Evolutionary conservation across 176 grass and related monocot species (phyloP), one percentile per base, ranked within the genome.

Genomic region (Dendrocalamus sinicus): DNA sequence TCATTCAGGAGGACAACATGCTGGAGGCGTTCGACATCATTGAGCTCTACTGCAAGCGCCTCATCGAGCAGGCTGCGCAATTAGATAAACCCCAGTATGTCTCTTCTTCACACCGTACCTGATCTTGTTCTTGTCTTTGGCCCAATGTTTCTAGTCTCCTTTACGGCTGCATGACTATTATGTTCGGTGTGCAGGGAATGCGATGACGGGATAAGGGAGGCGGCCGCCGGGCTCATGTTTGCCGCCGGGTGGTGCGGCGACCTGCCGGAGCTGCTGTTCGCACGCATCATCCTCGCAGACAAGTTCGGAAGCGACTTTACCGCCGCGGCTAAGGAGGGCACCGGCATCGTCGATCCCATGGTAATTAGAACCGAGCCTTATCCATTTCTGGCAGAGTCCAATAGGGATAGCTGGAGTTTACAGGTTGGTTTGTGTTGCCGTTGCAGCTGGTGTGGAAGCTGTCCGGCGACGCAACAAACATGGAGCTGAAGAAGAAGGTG

Each of bases 381-480:
- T 12, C 20, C 75, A 68, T 75, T 78, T 41, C 13, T 66, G 28
- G 15, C 11, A 10, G 8, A 30, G 3, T 2, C 26, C 14, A 4
- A 45, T 23, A 63, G 1, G 14, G 7, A 78, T 14, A 4, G 23
- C 24, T 32, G 14, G 63, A 86, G 14, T 17, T 90, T 28, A 87
- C 37, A 78, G 2, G 13, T 15, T 57, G 16, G 5, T 67, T 39
- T 69, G 11, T 53, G 76, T 47, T 80, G 15, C 28, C 51, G 30
- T 73, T 83, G 60, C 89, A 90, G 89, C 73, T 90, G 79, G 74
- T 87, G 3, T 83, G 84, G 84, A 90, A 90, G 59, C 54, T 90
- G 41, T 59, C 89, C 0, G 84, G 80, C 52, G 26, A 52, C 68
- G 78, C 76, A 74, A 60, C 58, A 32, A 44, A 26, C 74, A 87